Base-by-base conservation (phyloP, 1,284 basidiomycete genomes). In the Cutaneotrichosporon sp. region DNA sequence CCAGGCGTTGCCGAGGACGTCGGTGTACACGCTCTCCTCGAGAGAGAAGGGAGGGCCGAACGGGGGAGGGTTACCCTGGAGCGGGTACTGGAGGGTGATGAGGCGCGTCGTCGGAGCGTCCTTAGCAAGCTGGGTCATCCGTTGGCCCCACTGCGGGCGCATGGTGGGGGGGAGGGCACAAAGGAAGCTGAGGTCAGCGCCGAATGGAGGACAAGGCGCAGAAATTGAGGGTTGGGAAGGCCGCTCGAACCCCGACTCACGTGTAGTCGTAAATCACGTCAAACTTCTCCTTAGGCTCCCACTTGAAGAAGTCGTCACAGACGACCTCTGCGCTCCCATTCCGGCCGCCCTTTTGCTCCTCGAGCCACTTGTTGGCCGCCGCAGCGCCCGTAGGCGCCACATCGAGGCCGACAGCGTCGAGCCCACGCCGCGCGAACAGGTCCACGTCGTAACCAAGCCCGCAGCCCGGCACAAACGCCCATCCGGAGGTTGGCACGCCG, bases 401-500 rank as follows among this genome's bases (percentile, higher is more conserved):
- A 59, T 86, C 85, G 8, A 84, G 62, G 1, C 81, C 84, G 7
- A 78, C 56, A 0, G 78, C 73, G 22, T 82, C 70, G 24, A 81
- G 69, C 0, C 79, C 80, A 9, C 81, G 70, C 5, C 73, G 60
- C 8, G 79, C 75, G 5, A 84, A 79, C 8, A 84, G 72, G 55
- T 79, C 79, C 3, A 81, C 78, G 64, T 88, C 86, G 64, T 86
- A 84, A n/a, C 84, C 84, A 84, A 75, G 77, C 38, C 86, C 86
- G 64, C 85, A 87, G 2, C 86, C 87, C 0, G 86, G 86, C 9
- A 88, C 80, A 1, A 88, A 73, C 3, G 82, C 85, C 31, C 75
- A 70, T 1, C 86, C 85, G 5, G 57, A 61, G 24, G 57, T 77
- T 0, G 84, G 81, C 35, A 86, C 76, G 4, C 77, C 67, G 2